phyloP scores from a whole-genome alignment of 1,284 basidiomycete species.

The Melanopsichium pennsylvanicum region DNA sequence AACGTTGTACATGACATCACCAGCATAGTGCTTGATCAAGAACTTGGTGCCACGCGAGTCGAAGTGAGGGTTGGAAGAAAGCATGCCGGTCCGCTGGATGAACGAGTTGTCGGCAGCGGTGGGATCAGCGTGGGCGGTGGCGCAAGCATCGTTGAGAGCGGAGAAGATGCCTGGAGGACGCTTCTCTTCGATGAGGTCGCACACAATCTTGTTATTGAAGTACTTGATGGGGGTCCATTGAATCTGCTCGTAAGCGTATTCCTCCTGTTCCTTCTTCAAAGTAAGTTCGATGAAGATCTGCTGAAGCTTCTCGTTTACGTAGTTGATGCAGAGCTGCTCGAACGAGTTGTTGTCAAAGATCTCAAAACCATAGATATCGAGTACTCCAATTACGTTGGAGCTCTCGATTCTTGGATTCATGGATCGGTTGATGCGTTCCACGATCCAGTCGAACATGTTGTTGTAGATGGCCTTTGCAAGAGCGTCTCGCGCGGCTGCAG shows the following conservation, averaged over 20 bases:
- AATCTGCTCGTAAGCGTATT: slow-evolving; percentile 97
- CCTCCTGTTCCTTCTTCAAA: slow-evolving; percentile 98
- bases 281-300: slow-evolving; percentile 99
- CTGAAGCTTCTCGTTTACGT: slow-evolving; percentile 97
- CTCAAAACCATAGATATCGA: slow-evolving; percentile 91
- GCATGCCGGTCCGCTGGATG: slow-evolving; percentile 81
- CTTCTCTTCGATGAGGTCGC: slow-evolving; percentile 95
- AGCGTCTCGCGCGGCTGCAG: slow-evolving; percentile 85
- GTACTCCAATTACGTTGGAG: slow-evolving; percentile 90
- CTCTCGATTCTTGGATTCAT: slow-evolving; percentile 81
- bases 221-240: slow-evolving; percentile 95
- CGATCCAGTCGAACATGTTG: slow-evolving; percentile 99
- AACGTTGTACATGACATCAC: slow-evolving; percentile 98
- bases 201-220: slow-evolving; percentile 76
- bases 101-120: slow-evolving; percentile 96
- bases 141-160: slow-evolving; percentile 96
- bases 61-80: slow-evolving; percentile 72
- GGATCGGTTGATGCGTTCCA: slow-evolving; percentile 90
- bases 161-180: slow-evolving; percentile 97
- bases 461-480: slow-evolving; percentile 97
- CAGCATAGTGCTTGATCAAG: slow-evolving; percentile 80
- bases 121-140: slow-evolving; percentile 97
- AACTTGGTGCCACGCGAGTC: slow-evolving; percentile 71
- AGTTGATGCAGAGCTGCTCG: slow-evolving; percentile 99
- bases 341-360: slow-evolving; percentile 99